phyloP scores from a whole-genome alignment of 176 grass and related monocot genomes.

The Cenchrus purpureus region DNA sequence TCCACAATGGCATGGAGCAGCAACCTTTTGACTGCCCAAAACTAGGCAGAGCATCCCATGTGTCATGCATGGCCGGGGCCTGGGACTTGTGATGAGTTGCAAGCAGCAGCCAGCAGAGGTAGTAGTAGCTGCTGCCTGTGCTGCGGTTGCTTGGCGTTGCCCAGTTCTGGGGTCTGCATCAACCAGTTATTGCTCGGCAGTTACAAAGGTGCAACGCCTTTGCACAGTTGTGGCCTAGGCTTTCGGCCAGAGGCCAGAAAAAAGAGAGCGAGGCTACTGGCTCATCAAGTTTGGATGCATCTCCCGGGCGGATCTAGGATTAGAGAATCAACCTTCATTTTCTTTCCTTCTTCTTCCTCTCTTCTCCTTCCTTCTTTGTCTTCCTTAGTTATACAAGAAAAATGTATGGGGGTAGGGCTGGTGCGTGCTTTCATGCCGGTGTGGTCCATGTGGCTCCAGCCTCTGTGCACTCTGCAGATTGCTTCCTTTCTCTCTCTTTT shows the following conservation, averaged over 20 bases:
- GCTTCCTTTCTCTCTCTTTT: no score
- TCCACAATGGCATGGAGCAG: not conserved
- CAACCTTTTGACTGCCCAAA: slow-evolving; percentile 47
- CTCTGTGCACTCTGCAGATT: no score
- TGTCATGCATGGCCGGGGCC: not conserved
- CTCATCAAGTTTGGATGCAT: slow-evolving; percentile 14
- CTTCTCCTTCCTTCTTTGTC: no score
- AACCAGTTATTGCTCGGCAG: slow-evolving; percentile 19
- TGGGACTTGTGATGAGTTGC: not conserved
- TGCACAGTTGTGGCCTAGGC: slow-evolving; percentile 29
- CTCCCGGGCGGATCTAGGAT: no score
- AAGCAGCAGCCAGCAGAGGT: no score
- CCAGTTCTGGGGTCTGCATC: not conserved
- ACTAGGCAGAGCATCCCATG: slow-evolving; percentile 42
- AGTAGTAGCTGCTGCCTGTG: not conserved
- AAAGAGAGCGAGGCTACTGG: slow-evolving; percentile 3
- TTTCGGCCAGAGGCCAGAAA: slow-evolving; percentile 16
- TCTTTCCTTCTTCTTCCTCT: no score
- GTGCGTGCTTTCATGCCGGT: no score
- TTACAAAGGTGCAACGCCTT: slow-evolving; percentile 39
- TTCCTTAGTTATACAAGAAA: no score
- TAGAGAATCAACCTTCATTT: no score
- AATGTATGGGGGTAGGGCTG: no score
- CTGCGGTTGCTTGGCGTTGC: slow-evolving; percentile 31
- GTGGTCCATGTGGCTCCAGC: no score